Conservation (phyloP, 768 basidiomycete genomes). For the Leucosporidium creatinivorum region DNA sequence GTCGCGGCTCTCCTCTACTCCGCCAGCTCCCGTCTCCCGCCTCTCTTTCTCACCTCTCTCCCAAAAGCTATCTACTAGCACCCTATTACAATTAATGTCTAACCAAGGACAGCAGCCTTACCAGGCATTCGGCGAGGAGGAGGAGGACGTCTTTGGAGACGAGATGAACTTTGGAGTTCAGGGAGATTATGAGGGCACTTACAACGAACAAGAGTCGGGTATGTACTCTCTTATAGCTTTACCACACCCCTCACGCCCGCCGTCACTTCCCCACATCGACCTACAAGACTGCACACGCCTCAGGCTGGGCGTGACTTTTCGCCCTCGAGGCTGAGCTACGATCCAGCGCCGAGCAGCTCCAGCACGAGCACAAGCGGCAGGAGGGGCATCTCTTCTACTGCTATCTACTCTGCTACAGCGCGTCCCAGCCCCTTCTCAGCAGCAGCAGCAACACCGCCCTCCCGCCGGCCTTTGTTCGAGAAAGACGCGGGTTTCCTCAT, state of each 20-base stretch:
- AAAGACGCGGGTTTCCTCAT: background rate
- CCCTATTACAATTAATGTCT: too few species aligned
- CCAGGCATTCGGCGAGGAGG: background rate
- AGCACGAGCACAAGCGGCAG: background rate
- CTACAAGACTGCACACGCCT: too few species aligned
- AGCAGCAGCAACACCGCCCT: background rate
- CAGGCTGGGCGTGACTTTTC: background rate
- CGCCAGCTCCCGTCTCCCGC: too few species aligned
- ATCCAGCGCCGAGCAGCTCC: background rate
- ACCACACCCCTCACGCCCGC: background rate
- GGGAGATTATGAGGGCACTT: background rate
- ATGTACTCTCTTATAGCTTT: background rate
- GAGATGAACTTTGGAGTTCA: constrained; percentile 3
- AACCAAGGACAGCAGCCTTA: too few species aligned
- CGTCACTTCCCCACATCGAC: background rate
- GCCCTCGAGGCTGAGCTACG: background rate
- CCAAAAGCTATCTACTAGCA: too few species aligned
- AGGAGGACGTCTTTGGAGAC: constrained; percentile 6
- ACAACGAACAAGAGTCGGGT: constrained; percentile 6
- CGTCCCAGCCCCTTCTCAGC: background rate
- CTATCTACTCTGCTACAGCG: too few species aligned
- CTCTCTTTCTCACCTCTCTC: too few species aligned
- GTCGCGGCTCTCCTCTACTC: too few species aligned
- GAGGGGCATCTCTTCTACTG: background rate
- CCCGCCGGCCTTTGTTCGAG: background rate